Evolutionary conservation across 305 asterid species (phyloP), one percentile per base, ranked within the genome.

Genomic region (Fraxinus nigra): DNA sequence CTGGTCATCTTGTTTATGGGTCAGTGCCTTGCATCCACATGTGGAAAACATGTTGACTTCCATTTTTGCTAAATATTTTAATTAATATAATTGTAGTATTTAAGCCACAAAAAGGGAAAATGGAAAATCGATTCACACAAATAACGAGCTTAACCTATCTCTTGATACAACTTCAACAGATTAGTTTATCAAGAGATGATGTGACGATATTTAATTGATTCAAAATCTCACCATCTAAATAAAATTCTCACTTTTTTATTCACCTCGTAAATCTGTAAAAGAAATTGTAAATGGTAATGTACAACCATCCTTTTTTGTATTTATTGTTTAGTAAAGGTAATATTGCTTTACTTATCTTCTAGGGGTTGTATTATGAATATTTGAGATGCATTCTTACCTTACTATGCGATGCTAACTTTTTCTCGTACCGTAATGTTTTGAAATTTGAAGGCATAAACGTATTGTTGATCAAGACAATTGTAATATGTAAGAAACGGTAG

Each of bases 21-120:
- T 65, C 78, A 70, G 46, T 80, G 28, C 82, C 82, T 82, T 83
- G 85, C 88, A 85, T 81, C 80, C 83, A 76, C 83, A 76, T 79
- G 78, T 77, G 30, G 46, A 33, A 32, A 28, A 13, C n/a, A 67
- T 13, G 16, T 26, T 11, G n/a, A 28, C 33, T 67, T 67, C 37
- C 38, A 28, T 11, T 14, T 67, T 10, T 14, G 74, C 38, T 5
- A 67, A 67, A 67, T 28, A 8, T 22, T 0, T 20, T 20, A 7
- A 61, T 61, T 61, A 61, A 8, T 61, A 61, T 61, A 56, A 18
- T 6, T 2, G 4, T 18, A 56, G 67, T 22, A 16, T 51, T 51
- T n/a, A 16, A 51, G 63, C 63, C 24, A 16, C 63, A 6, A 51
- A n/a, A 51, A 22, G 61, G 63, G 0, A 51, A 51, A 51, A 16